Evolutionary conservation across 2,329 filamentous ascomycete species (phyloP).

Genomic region (Aulographum hederae): DNA sequence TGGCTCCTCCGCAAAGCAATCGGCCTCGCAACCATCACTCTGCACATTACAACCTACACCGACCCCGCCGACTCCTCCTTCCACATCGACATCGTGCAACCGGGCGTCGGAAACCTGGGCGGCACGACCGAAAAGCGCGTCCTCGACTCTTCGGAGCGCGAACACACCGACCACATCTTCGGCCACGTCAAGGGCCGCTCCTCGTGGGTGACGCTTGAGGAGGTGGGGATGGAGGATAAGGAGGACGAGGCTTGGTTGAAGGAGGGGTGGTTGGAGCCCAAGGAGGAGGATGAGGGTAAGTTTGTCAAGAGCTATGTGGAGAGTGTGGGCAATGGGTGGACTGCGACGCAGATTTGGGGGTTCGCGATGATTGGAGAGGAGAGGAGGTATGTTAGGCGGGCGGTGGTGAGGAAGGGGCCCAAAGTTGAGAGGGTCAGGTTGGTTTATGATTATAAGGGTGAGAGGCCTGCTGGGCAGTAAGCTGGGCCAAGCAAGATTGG

Average conservation of each 20-base stretch:
- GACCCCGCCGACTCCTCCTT: conserved; percentile 28
- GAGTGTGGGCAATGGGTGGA: conserved; percentile 17
- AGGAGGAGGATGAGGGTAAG: conserved; percentile 14
- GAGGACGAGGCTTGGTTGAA: conserved; percentile 4
- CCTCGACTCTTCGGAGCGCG: conserved; percentile 39
- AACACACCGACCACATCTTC: conserved; percentile 65
- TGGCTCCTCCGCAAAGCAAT: conserved; percentile 60
- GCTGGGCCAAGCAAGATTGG: no score
- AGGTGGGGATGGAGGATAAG: conserved; percentile 5
- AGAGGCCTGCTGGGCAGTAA: no score
- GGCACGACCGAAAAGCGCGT: conserved; percentile 41
- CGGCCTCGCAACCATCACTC: conserved; percentile 47
- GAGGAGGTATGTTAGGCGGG: conserved; percentile 14
- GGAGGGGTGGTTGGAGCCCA: conserved; percentile 4
- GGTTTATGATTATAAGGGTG: conserved; percentile 15
- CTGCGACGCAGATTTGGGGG: conserved; percentile 15
- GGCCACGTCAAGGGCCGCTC: conserved; percentile 48
- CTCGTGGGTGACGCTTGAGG: conserved; percentile 23
- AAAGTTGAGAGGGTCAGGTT: conserved; percentile 13
- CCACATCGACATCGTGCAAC: conserved; percentile 57
- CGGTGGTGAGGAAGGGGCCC: conserved; percentile 15
- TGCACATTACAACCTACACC: conserved; percentile 36
- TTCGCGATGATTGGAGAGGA: conserved; percentile 14
- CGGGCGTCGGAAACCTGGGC: conserved; percentile 50
- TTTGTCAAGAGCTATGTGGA: conserved; percentile 15